These are phyloP conservation scores for Chrysophaeum taylorii DNA, from an alignment of 352 stramenopile species.

Conservation along the genomic window DNA sequence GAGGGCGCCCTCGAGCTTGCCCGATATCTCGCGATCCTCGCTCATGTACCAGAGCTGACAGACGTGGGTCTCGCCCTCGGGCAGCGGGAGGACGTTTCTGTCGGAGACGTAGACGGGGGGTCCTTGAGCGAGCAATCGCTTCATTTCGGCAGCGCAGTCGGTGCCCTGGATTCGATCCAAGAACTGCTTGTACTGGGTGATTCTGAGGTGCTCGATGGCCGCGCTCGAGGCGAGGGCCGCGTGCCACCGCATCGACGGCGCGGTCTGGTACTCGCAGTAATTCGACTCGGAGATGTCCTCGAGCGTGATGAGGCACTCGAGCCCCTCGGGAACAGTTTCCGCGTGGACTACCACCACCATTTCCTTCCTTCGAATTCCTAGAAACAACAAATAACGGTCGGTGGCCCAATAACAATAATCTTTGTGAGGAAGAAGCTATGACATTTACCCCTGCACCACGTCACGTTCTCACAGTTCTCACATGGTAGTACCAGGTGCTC, in stretches of 20 bases:
- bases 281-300: constrained; percentile 84
- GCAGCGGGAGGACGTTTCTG: constrained; percentile 70
- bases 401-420: no score
- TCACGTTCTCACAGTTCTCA: no score
- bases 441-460: no score
- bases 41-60: constrained; percentile 71
- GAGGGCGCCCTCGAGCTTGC: constrained; percentile 69
- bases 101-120: constrained; percentile 81
- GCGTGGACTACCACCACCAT: no score
- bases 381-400: no score
- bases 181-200: constrained; percentile 77
- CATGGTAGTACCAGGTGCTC: no score
- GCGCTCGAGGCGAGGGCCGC: constrained; percentile 56
- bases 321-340: constrained; percentile 56
- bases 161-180: constrained; percentile 79
- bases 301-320: constrained; percentile 83
- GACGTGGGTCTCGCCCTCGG: constrained; percentile 75
- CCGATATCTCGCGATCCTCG: constrained; percentile 61
- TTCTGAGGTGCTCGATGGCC: constrained; percentile 64
- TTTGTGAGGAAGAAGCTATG: no score
- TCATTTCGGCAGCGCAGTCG: constrained; percentile 83
- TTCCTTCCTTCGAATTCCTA: no score
- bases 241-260: constrained; percentile 71
- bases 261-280: constrained; percentile 81
- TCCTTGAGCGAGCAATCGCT: constrained; percentile 69